A percentile compares a stretch with the other conserved stretches of the same genome.
Evolutionary conservation across 2,329 filamentous ascomycete genomes (phyloP).

Genomic region (Botrytis tulipae): DNA sequence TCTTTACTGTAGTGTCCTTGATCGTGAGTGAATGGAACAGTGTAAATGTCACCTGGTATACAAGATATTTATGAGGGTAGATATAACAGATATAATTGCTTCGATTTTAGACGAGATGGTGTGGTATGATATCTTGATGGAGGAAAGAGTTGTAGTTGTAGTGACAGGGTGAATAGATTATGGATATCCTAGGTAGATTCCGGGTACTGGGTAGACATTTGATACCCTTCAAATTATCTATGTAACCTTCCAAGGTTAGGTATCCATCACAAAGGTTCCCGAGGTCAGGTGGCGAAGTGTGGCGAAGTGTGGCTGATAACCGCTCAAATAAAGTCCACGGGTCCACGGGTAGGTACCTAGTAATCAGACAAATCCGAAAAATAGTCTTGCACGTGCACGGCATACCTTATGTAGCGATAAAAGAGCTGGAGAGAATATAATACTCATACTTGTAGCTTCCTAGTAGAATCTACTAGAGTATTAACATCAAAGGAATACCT

Average conservation of each 20-base stretch:
- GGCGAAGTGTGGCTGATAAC: background rate
- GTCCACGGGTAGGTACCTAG: too few relatives aligned
- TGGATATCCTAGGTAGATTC: background rate
- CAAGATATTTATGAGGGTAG: background rate
- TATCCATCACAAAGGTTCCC: background rate
- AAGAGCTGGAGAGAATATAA: background rate
- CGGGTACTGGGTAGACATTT: too few relatives aligned
- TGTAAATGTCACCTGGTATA: background rate
- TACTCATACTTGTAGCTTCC: background rate
- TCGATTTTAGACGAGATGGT: background rate
- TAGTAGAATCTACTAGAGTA: background rate
- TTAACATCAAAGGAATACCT: background rate
- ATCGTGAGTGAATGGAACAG: background rate
- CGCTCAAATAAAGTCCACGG: background rate
- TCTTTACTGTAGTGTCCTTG: background rate
- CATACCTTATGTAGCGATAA: background rate
- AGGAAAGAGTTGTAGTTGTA: background rate
- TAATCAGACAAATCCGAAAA: background rate
- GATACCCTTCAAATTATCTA: background rate
- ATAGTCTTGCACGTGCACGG: constrained; percentile 1
- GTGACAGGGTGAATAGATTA: background rate
- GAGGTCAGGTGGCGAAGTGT: background rate
- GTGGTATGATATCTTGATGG: background rate
- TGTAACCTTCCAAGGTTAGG: background rate
- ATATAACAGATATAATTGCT: background rate